Percentiles rank a stretch among this genome's conserved stretches.
These are phyloP conservation scores for Erodium moschatum DNA, from an alignment of 441 rosid genomes.

Conservation along the genomic window DNA sequence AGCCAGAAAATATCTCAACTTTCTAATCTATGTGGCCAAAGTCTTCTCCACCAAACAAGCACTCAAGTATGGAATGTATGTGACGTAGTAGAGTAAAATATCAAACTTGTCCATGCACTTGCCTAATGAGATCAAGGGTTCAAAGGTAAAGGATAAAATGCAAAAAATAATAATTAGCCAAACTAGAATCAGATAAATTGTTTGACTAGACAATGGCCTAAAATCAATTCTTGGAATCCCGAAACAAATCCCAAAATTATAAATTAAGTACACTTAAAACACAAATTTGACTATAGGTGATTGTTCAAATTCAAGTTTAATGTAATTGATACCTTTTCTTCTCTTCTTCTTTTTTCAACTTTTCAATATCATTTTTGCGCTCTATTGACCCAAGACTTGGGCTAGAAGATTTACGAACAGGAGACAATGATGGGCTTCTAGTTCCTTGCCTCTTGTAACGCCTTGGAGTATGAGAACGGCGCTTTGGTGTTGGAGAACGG, in stretches of 20 bases:
- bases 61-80: background rate
- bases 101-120: too few species aligned
- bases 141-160: too few species aligned
- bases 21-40: background rate
- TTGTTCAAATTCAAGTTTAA: background rate
- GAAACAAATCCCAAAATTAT: slow-evolving; percentile 1
- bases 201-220: too few species aligned
- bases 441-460: slow-evolving; percentile 69
- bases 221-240: background rate
- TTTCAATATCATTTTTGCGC: slow-evolving; percentile 55
- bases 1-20: slow-evolving; percentile 11
- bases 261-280: background rate
- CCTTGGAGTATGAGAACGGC: slow-evolving; percentile 60
- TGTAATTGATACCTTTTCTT: slow-evolving; percentile 59
- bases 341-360: slow-evolving; percentile 72
- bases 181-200: too few species aligned
- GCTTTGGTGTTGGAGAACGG: slow-evolving; percentile 55
- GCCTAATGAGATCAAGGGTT: too few species aligned
- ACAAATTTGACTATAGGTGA: background rate
- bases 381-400: slow-evolving; percentile 59
- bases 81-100: background rate
- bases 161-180: too few species aligned
- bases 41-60: background rate
- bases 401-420: slow-evolving; percentile 46
- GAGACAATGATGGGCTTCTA: slow-evolving; percentile 66